Conservation (phyloP, 1,284 basidiomycete genomes). For the Exobasidium cylindrosporum region DNA sequence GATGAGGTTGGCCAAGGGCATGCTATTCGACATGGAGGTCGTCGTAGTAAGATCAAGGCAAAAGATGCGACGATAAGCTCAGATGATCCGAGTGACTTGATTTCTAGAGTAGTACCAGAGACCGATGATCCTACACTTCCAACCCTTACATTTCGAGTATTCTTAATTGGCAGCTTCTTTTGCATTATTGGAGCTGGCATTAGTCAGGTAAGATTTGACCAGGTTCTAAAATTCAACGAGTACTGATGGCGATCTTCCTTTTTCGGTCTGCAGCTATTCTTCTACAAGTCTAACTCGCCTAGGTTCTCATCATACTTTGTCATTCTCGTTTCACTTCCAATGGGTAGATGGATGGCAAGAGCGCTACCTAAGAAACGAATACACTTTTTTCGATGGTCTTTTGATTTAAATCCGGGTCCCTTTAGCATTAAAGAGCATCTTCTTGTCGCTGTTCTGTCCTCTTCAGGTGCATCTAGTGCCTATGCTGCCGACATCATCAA, state of each 20-base stretch:
- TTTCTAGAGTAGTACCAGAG: slow-evolving; percentile 58
- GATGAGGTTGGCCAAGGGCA: neutral
- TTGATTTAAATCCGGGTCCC: slow-evolving; percentile 59
- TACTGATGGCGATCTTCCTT: slow-evolving; percentile 1
- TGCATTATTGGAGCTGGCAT: slow-evolving; percentile 61
- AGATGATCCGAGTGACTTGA: slow-evolving; percentile 41
- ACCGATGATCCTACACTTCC: slow-evolving; percentile 61
- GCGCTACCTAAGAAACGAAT: slow-evolving; percentile 42
- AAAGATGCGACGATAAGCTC: neutral
- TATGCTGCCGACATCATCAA: slow-evolving; percentile 55
- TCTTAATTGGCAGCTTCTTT: slow-evolving; percentile 61
- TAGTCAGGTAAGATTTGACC: no score
- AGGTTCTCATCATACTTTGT: slow-evolving; percentile 62
- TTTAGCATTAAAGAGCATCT: slow-evolving; percentile 57
- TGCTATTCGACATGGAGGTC: neutral
- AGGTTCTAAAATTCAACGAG: slow-evolving; percentile 33
- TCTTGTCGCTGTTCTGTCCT: slow-evolving; percentile 58
- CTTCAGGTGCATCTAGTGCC: slow-evolving; percentile 55
- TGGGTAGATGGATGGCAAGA: slow-evolving; percentile 57
- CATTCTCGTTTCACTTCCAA: slow-evolving; percentile 59
- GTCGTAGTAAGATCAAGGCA: neutral
- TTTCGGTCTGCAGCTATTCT: slow-evolving; percentile 27
- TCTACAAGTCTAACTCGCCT: slow-evolving; percentile 54
- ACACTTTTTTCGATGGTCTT: slow-evolving; percentile 28
- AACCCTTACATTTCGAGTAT: slow-evolving; percentile 60